phyloP scores from a whole-genome alignment of 257 asterid species.

The Orobanche coerulescens region DNA sequence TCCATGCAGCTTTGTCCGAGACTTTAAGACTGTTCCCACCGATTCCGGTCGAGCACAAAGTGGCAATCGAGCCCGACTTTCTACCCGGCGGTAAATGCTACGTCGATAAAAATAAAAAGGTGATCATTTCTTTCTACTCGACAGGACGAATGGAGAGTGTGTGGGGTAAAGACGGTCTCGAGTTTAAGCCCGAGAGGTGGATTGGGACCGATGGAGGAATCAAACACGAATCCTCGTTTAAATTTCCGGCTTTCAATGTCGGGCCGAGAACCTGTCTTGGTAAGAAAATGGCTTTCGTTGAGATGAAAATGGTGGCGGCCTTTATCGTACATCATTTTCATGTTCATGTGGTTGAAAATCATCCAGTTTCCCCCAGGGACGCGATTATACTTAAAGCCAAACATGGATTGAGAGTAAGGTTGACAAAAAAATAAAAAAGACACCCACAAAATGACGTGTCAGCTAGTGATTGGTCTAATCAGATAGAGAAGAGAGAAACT shows the following conservation, averaged over 20 bases:
- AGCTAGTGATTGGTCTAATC: too few species aligned
- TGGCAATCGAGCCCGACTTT: slow-evolving; percentile 16
- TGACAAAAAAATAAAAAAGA: too few species aligned
- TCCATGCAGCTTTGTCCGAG: slow-evolving; percentile 42
- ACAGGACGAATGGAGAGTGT: slow-evolving; percentile 39
- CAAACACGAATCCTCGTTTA: slow-evolving; percentile 33
- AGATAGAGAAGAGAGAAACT: too few species aligned
- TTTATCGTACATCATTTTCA: slow-evolving; percentile 22
- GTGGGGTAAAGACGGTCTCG: slow-evolving; percentile 42
- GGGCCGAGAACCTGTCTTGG: slow-evolving; percentile 44
- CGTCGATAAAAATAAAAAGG: background rate
- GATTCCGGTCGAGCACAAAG: slow-evolving; percentile 29
- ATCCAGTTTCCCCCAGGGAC: slow-evolving; percentile 24
- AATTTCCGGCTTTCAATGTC: slow-evolving; percentile 40
- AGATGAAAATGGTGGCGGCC: slow-evolving; percentile 42
- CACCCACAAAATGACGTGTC: too few species aligned
- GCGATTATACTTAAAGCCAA: slow-evolving; percentile 26
- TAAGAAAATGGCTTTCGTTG: slow-evolving; percentile 35
- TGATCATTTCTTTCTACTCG: slow-evolving; percentile 31
- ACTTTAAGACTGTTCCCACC: slow-evolving; percentile 39
- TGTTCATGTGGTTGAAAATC: slow-evolving; percentile 27
- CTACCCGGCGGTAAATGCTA: slow-evolving; percentile 31
- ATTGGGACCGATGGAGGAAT: slow-evolving; percentile 15
- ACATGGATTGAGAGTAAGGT: slow-evolving; percentile 30
- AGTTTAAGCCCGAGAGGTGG: slow-evolving; percentile 50